phyloP scores from a whole-genome alignment of 495 filamentous ascomycete genomes.

The Bombardia bombarda region DNA sequence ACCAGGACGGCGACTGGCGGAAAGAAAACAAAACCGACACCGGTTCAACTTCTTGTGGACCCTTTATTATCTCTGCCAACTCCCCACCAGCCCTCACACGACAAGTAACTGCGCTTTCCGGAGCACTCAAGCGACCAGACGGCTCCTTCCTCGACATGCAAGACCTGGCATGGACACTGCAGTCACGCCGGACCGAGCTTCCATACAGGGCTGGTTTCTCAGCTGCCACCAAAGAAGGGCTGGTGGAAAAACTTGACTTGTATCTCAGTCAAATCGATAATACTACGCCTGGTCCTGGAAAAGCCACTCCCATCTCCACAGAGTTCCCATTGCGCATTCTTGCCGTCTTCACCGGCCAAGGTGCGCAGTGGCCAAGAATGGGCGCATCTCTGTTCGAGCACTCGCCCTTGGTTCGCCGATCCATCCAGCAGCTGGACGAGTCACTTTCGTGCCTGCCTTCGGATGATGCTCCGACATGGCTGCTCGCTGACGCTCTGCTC shows the following conservation, averaged over 20 bases:
- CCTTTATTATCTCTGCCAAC: neutral
- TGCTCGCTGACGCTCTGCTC: constrained; percentile 16
- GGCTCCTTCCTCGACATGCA: constrained; percentile 7
- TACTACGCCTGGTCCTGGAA: neutral
- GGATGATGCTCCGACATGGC: constrained; percentile 3
- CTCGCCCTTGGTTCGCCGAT: constrained; percentile 14
- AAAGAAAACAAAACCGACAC: neutral
- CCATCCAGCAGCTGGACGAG: constrained; percentile 6
- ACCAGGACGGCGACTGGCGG: neutral
- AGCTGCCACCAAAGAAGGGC: neutral
- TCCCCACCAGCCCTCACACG: constrained; percentile 8
- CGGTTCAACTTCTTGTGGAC: neutral
- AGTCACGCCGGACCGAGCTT: constrained; percentile 14
- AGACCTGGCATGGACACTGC: constrained; percentile 26
- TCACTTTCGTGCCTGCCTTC: neutral
- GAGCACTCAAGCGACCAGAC: neutral
- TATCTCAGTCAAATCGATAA: neutral
- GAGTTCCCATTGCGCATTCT: constrained; percentile 3
- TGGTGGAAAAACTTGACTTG: neutral
- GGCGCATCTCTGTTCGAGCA: constrained; percentile 29
- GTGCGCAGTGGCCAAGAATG: constrained; percentile 41
- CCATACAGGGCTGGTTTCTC: constrained; percentile 3
- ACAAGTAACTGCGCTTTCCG: neutral
- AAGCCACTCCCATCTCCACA: neutral
- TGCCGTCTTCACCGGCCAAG: constrained; percentile 29